These are phyloP conservation scores for Aurantiochytrium sp. DNA, from an alignment of 108 stramenopile species.

Conservation along the genomic window DNA sequence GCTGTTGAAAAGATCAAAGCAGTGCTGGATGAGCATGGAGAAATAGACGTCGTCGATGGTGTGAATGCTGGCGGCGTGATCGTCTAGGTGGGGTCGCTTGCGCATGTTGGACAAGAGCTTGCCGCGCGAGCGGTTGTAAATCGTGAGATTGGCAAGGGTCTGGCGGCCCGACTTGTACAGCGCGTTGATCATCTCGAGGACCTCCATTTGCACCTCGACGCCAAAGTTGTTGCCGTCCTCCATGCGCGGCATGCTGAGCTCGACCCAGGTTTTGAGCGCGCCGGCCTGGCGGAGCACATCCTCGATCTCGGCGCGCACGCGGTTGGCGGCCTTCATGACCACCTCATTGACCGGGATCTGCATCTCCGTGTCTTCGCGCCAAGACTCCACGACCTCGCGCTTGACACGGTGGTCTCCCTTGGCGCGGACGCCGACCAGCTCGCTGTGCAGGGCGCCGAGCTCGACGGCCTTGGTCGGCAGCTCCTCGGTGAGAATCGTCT, in stretches of 20 bases:
- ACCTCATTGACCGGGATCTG: neutral
- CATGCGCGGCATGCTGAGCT: constrained; percentile 41
- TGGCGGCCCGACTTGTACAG: constrained; percentile 53
- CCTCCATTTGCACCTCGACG: constrained; percentile 69
- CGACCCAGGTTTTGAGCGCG: constrained; percentile 39
- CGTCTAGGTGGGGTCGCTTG: constrained; percentile 46
- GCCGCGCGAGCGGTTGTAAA: constrained; percentile 64
- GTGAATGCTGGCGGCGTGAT: constrained; percentile 54
- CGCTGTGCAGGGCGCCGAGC: neutral
- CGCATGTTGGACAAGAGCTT: constrained; percentile 66
- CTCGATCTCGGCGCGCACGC: neutral
- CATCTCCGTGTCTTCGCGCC: neutral
- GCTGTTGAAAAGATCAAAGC: neutral
- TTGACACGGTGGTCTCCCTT: neutral
- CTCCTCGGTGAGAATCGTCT: neutral
- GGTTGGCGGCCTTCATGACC: neutral
- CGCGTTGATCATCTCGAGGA: constrained; percentile 58
- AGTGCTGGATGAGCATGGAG: neutral
- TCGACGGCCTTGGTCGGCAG: neutral
- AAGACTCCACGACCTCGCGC: neutral
- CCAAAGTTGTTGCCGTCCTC: constrained; percentile 83
- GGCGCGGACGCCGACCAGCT: neutral
- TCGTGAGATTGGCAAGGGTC: constrained; percentile 53
- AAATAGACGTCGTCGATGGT: constrained; percentile 46
- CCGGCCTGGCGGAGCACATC: neutral